Base-by-base conservation (phyloP, 1,284 basidiomycete genomes). In the Cryptococcus deneoformans region DNA sequence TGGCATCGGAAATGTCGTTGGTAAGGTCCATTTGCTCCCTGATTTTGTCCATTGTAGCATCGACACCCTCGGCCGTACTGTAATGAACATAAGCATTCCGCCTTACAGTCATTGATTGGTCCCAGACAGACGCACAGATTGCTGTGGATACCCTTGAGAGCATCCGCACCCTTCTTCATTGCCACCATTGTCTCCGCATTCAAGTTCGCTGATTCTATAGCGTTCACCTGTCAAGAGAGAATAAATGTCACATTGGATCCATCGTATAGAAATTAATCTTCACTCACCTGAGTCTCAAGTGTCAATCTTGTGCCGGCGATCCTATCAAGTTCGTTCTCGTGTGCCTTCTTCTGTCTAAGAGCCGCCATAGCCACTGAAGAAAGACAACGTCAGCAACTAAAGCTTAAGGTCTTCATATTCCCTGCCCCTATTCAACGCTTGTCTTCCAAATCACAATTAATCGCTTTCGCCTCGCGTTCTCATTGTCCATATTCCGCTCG, bases 141-240 rank as follows among this genome's bases (percentile, higher is more conserved):
- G 55, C 88, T 87, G 72, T 99, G 96, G 58, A 99, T 98, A 49
- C 85, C 84, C 80, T 90, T 90, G 75, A 99, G 84, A 14, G 90
- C 96, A 63, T 89, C 87, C 0, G 93, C 86, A 45, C 92, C 96
- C 79, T 91, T 90, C 87, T 93, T 94, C 92, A 99, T 98, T 35
- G 92, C 94, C 35, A 85, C 82, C 90, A 99, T 94, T 36, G 93
- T 98, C 83, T 98, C 94, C 71, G 92, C 88, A 79, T 99, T 99
- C 79, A 99, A 85, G 81, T 98, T 99, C 50, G 96, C 96, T 20
- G 90, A 92, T 79, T 99, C 96, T 57, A 99, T 86, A 37, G 95
- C 95, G 79, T 96, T 95, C 62, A 99, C 82, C 80, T 82, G 62
- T 5, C 12, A 37, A 14, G 12, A 5, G 14, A n/a, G 61, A 52